Evolutionary conservation across 2,329 filamentous ascomycete species (phyloP).

Genomic region (Aspergillus terreus): DNA sequence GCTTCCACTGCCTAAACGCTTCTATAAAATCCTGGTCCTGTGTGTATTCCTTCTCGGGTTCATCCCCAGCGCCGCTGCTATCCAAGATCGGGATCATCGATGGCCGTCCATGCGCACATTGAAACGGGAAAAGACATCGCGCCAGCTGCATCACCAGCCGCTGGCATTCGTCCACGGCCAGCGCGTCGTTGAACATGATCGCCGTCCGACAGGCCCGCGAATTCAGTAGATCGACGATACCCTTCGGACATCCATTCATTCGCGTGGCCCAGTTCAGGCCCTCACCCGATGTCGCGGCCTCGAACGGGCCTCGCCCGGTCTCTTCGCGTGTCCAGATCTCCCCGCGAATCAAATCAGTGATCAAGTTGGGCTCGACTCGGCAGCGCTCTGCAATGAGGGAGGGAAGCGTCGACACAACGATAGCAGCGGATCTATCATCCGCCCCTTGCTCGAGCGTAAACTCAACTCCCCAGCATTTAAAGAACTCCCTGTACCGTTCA

Average conservation of each 20-base stretch:
- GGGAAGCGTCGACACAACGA: constrained; percentile 62
- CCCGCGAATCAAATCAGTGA: constrained; percentile 69
- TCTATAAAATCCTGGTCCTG: not conserved
- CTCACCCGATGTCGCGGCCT: not conserved
- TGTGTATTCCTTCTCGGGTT: not conserved
- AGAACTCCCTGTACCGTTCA: constrained; percentile 50
- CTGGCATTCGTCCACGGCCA: constrained; percentile 37
- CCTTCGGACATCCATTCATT: constrained; percentile 68
- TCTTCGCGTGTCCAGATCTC: constrained; percentile 68
- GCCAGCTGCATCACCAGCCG: constrained; percentile 36
- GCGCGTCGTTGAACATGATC: constrained; percentile 50
- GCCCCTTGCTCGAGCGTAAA: constrained; percentile 48
- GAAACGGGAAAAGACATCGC: constrained; percentile 46
- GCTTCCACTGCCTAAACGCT: not conserved
- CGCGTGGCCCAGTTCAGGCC: constrained; percentile 52
- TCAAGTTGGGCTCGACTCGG: constrained; percentile 63
- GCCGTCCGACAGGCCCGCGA: constrained; percentile 48
- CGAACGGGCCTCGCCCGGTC: constrained; percentile 18
- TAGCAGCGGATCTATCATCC: constrained; percentile 8
- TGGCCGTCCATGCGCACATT: constrained; percentile 49
- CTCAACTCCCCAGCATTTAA: constrained; percentile 70
- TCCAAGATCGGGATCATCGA: constrained; percentile 45
- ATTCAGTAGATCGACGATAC: constrained; percentile 63
- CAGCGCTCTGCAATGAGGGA: constrained; percentile 73
- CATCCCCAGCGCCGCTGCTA: constrained; percentile 11